Percentiles rank a stretch among this genome's conserved stretches.
Evolutionary conservation across 495 filamentous ascomycete species (phyloP).

Genomic region (Haplographium delicatum): DNA sequence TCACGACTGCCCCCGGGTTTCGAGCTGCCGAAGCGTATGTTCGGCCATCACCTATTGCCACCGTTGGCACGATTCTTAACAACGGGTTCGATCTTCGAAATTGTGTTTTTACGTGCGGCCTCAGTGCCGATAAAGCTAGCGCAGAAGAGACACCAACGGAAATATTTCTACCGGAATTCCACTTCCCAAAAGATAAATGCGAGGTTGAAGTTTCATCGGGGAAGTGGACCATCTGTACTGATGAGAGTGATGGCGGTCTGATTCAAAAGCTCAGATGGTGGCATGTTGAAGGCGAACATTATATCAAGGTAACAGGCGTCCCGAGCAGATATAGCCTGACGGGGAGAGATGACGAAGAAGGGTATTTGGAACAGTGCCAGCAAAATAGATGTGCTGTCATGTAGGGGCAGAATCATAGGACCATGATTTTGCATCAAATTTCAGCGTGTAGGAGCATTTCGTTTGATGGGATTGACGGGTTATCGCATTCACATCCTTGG

Average conservation of each 20-base stretch:
- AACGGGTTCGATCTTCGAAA: constrained; percentile 76
- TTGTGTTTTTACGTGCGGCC: constrained; percentile 63
- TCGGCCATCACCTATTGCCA: constrained; percentile 74
- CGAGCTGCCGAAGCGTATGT: constrained; percentile 90
- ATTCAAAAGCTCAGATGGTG: constrained; percentile 81
- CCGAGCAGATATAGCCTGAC: constrained; percentile 34
- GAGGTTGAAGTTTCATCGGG: constrained; percentile 73
- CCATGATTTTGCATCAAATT: neutral
- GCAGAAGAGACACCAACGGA: constrained; percentile 65
- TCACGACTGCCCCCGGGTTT: constrained; percentile 60
- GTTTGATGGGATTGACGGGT: no score
- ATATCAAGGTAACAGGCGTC: constrained; percentile 70
- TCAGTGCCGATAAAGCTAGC: constrained; percentile 48
- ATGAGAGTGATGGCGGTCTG: constrained; percentile 56
- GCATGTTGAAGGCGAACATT: constrained; percentile 81
- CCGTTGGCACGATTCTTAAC: constrained; percentile 58
- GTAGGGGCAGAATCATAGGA: constrained; percentile 30
- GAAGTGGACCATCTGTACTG: constrained; percentile 77
- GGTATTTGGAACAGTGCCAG: constrained; percentile 46
- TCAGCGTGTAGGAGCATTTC: no score
- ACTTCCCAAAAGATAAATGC: constrained; percentile 73
- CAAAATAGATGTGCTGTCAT: constrained; percentile 46
- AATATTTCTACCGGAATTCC: constrained; percentile 85
- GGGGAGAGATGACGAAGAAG: constrained; percentile 43
- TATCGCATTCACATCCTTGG: no score